These are phyloP conservation scores for Wickerhamomyces chaumierensis DNA, from an alignment of 805 yeast genomes.

Conservation along the genomic window DNA sequence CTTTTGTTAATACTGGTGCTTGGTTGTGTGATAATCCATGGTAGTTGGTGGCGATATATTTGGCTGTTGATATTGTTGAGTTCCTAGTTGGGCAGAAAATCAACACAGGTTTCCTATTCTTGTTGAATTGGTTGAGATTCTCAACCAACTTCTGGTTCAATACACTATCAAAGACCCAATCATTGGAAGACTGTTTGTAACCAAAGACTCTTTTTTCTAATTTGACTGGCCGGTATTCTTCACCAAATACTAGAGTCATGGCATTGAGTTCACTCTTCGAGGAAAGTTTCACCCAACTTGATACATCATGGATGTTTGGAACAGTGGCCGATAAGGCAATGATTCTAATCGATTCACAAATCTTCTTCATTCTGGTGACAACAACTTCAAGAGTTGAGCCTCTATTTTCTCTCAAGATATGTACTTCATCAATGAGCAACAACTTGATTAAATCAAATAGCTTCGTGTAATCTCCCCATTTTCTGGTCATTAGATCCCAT, in stretches of 20 bases:
- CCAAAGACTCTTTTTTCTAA: conserved; percentile 34
- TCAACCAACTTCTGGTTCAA: conserved; percentile 31
- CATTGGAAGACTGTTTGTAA: conserved; percentile 27
- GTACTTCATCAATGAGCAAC: conserved; percentile 37
- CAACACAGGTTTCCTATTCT: conserved; percentile 29
- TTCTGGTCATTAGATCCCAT: conserved; percentile 47
- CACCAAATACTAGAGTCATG: conserved; percentile 30
- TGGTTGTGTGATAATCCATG: background rate
- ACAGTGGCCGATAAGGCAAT: conserved; percentile 43
- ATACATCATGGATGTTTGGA: conserved; percentile 37
- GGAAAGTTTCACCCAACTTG: conserved; percentile 29
- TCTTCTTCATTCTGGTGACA: conserved; percentile 33
- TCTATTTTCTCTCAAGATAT: conserved; percentile 31
- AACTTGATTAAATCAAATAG: conserved; percentile 32
- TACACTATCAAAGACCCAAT: conserved; percentile 34
- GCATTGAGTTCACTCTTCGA: conserved; percentile 19
- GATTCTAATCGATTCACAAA: conserved; percentile 26
- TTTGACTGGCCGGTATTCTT: conserved; percentile 33
- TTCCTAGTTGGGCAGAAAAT: conserved; percentile 45
- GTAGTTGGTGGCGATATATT: conserved; percentile 20
- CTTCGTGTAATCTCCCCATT: conserved; percentile 31
- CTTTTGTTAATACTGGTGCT: conserved; percentile 7
- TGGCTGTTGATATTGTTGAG: conserved; percentile 35
- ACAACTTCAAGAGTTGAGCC: conserved; percentile 40
- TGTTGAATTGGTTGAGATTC: conserved; percentile 27